A percentile compares a stretch with the other conserved stretches of the same genome.
phyloP scores from a whole-genome alignment of 257 asterid species.

The Solanum virginianum region DNA sequence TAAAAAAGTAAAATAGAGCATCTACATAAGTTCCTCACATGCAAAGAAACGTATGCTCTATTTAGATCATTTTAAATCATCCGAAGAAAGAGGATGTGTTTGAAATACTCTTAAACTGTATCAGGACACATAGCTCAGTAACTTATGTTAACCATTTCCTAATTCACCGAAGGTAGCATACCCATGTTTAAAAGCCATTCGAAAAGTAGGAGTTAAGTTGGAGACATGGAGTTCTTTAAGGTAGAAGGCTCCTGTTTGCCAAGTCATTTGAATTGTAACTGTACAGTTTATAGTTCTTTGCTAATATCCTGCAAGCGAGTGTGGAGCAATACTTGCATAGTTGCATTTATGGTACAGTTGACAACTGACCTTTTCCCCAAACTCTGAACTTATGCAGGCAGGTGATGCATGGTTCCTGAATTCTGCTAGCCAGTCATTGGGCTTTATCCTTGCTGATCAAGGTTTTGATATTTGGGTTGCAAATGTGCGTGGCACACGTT shows the following conservation, averaged over 20 bases:
- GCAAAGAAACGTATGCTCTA: background rate
- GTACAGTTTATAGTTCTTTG: background rate
- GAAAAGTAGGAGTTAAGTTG: background rate
- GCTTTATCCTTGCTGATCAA: slow-evolving; percentile 81
- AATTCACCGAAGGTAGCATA: background rate
- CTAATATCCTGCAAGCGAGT: background rate
- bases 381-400: slow-evolving; percentile 37
- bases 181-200: background rate
- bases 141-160: background rate
- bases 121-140: background rate
- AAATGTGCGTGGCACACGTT: slow-evolving; percentile 96
- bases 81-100: background rate
- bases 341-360: background rate
- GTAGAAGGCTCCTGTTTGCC: background rate
- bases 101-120: background rate
- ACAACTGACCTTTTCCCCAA: background rate
- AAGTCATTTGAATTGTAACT: background rate
- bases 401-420: slow-evolving; percentile 99
- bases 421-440: slow-evolving; percentile 65
- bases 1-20: too few relatives aligned
- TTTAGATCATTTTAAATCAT: background rate
- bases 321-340: background rate
- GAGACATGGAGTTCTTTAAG: background rate
- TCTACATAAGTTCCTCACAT: too few relatives aligned
- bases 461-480: slow-evolving; percentile 99